Evolutionary conservation across 1,284 basidiomycete genomes (phyloP).

Genomic region (Meripilus lineatus): DNA sequence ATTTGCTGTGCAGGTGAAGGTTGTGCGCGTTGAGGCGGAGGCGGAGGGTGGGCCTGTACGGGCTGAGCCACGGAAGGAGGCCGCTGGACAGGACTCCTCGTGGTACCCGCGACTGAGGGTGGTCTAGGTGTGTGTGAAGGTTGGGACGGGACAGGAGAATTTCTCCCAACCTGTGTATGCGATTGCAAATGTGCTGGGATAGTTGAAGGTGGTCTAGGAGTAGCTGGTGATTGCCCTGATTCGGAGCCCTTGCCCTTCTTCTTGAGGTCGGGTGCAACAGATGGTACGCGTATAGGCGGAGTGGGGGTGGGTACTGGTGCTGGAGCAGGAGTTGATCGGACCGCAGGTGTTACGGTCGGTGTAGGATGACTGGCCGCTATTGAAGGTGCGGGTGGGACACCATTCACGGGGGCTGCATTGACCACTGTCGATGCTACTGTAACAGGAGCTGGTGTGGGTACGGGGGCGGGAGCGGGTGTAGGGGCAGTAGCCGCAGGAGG

Average conservation of each 20-base stretch:
- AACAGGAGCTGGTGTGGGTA: slow-evolving; percentile 11
- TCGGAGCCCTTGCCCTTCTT: slow-evolving; percentile 3
- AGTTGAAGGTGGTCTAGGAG: slow-evolving; percentile 9
- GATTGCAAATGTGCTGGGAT: slow-evolving; percentile 12
- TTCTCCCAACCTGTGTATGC: slow-evolving; percentile 7
- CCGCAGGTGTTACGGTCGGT: background rate
- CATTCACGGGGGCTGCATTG: slow-evolving; percentile 15
- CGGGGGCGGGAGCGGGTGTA: slow-evolving; percentile 16
- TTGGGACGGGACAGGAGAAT: slow-evolving; percentile 10
- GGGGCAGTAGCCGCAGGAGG: slow-evolving; percentile 14
- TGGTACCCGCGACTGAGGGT: slow-evolving; percentile 6
- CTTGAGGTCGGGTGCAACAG: background rate
- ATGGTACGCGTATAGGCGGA: background rate
- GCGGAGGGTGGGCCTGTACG: slow-evolving; percentile 1
- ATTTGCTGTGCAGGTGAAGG: slow-evolving; percentile 5
- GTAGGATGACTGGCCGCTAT: background rate
- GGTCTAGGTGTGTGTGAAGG: slow-evolving; percentile 9
- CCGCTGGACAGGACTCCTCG: slow-evolving; percentile 7
- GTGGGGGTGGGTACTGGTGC: slow-evolving; percentile 4
- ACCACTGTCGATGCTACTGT: slow-evolving; percentile 13
- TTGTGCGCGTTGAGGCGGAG: slow-evolving; percentile 4
- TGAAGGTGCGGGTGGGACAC: slow-evolving; percentile 8
- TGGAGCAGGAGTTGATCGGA: background rate
- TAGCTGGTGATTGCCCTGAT: slow-evolving; percentile 8
- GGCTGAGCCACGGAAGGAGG: slow-evolving; percentile 10